Base-by-base conservation (phyloP, 495 filamentous ascomycete species). In the Neurospora hispaniola region DNA sequence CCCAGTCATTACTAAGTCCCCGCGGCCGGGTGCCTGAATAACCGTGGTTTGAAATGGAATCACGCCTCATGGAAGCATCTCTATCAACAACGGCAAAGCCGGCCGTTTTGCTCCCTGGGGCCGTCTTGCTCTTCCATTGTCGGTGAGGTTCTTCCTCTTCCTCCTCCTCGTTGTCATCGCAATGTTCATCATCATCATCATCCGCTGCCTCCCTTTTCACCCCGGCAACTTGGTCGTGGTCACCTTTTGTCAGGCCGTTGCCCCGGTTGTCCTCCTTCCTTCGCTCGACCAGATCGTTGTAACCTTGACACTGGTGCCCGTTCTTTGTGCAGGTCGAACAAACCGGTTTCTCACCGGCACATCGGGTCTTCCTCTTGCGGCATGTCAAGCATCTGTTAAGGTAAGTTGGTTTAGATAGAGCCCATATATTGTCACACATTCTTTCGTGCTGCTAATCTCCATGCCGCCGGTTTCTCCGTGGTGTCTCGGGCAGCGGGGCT, bases 331-430 rank as follows among this genome's bases (percentile, higher is more conserved):
- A 94, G 31, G 91, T 94, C 72, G 89, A 89, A 81, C 91, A 94
- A 2, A 88, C 85, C 80, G 90, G 90, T 75, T 89, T 88, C 82
- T 93, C 90, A 72, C 92, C 92, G 38, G 91, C 92, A 79, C 92
- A 94, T 80, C 92, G 87, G 72, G 92, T 94, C 82, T 94, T 94
- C 81, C 92, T 88, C 77, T 90, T 93, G 80, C 92, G 90, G 81
- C 92, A 93, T 71, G 91, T 94, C 73, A 89, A 85, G 82, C 92
- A 93, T 75, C 91, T 92, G 76, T 75, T 27, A 73, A 70, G 44
- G 73, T 42, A 74, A 70, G 44, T 76, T 42, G 73, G 69, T 72
- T 81, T 77, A 81, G 81, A 78, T 78, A 68, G 59, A 48, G 54
- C 31, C 27, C 54, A 66, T 1, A 66, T 66, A 18, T 14, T 2